Conservation (phyloP, 2,329 filamentous ascomycete species). For the Colletotrichum sp. region DNA sequence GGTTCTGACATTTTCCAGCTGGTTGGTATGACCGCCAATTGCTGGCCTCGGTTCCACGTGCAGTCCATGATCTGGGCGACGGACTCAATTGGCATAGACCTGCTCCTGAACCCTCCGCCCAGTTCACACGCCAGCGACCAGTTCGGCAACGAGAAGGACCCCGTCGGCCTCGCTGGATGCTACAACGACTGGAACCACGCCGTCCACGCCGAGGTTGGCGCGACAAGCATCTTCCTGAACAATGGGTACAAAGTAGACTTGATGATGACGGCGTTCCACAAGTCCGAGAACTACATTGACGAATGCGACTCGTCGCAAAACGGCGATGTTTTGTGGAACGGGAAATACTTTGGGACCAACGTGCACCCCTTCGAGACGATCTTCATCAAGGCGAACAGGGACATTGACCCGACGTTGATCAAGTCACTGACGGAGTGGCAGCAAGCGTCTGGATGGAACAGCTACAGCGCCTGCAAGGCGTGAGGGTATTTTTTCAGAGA, state of each 20-base stretch:
- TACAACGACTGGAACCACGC: constrained; percentile 30
- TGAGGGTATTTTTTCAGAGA: not conserved
- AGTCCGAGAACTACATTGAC: constrained; percentile 11
- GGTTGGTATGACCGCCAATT: constrained; percentile 41
- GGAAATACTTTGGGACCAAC: constrained; percentile 35
- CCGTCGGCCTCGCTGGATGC: constrained; percentile 33
- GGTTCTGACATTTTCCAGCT: constrained; percentile 28
- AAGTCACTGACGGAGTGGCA: constrained; percentile 36
- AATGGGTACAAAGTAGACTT: constrained; percentile 38
- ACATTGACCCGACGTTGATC: constrained; percentile 31
- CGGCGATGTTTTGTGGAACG: constrained; percentile 30
- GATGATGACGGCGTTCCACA: constrained; percentile 36
- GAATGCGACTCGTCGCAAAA: constrained; percentile 19
- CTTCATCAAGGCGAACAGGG: constrained; percentile 38
- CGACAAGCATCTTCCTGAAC: constrained; percentile 30
- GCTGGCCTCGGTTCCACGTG: constrained; percentile 36
- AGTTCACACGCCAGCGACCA: constrained; percentile 23
- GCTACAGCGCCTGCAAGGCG: constrained; percentile 28
- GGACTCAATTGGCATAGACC: constrained; percentile 38
- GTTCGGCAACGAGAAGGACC: constrained; percentile 27
- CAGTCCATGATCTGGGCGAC: constrained; percentile 44
- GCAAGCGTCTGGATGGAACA: constrained; percentile 23
- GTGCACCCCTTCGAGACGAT: constrained; percentile 43
- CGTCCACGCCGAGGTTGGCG: constrained; percentile 35
- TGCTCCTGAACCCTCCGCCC: constrained; percentile 34